A percentile compares a stretch with the other conserved stretches of the same genome.
Evolutionary conservation across 2,329 filamentous ascomycete genomes (phyloP).

Genomic region (Neonectria faginata): DNA sequence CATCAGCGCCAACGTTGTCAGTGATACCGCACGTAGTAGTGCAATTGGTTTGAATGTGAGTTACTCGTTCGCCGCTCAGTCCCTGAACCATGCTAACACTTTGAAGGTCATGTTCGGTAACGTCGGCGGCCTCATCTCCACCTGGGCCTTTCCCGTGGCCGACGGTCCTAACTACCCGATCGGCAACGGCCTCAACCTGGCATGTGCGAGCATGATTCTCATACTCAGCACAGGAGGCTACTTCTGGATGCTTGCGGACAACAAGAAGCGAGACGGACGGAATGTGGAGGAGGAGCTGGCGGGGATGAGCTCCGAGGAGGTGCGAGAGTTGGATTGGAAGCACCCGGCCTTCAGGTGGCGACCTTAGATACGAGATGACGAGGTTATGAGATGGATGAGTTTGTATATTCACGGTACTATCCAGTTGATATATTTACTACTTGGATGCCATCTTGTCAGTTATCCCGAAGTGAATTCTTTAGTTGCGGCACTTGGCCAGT

Average conservation of each 20-base stretch:
- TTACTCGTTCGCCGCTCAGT: fast-evolving
- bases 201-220: conserved; percentile 67
- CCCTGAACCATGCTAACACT: conserved; percentile 13
- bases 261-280: conserved; percentile 66
- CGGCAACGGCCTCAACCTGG: conserved; percentile 74
- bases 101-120: conserved; percentile 47
- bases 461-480: neutral
- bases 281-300: conserved; percentile 68
- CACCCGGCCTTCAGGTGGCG: conserved; percentile 76
- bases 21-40: conserved; percentile 71
- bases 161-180: conserved; percentile 75
- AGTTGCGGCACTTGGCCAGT: neutral
- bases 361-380: conserved; percentile 10
- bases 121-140: conserved; percentile 74
- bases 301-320: conserved; percentile 64
- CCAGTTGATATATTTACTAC: neutral
- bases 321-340: conserved; percentile 74
- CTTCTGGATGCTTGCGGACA: conserved; percentile 73
- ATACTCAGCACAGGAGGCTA: conserved; percentile 62
- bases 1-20: conserved; percentile 72
- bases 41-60: conserved; percentile 64
- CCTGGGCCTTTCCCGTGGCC: conserved; percentile 72
- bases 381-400: neutral
- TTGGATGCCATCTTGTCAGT: neutral
- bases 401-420: neutral